Evolutionary conservation across 495 filamentous ascomycete species (phyloP).

Genomic region (Hypoxylon perforatum): DNA sequence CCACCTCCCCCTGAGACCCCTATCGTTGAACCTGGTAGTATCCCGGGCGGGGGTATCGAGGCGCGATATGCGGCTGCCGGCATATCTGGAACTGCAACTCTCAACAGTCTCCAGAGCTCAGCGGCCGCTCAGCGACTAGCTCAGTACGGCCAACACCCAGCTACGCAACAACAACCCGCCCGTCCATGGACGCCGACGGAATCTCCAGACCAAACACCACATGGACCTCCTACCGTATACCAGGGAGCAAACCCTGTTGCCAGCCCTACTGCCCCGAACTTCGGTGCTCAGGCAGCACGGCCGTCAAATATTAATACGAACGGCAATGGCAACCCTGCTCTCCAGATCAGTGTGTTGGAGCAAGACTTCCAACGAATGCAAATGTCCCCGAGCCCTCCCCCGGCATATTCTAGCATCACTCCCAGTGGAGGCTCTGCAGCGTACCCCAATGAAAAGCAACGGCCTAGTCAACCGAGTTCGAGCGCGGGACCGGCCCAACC

Average conservation of each 20-base stretch:
- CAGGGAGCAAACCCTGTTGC: constrained; percentile 75
- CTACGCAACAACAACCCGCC: constrained; percentile 60
- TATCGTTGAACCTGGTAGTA: constrained; percentile 75
- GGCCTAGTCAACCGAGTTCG: constrained; percentile 54
- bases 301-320: constrained; percentile 43
- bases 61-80: constrained; percentile 89
- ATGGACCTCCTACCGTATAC: constrained; percentile 93
- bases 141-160: constrained; percentile 69
- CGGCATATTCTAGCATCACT: constrained; percentile 87
- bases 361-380: constrained; percentile 91
- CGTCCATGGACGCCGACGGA: constrained; percentile 98
- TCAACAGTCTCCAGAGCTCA: constrained; percentile 81
- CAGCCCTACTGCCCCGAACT: constrained; percentile 47
- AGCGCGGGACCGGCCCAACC: constrained; percentile 49
- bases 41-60: constrained; percentile 82
- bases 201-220: constrained; percentile 84
- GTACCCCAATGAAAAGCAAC: constrained; percentile 84
- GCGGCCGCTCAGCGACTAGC: constrained; percentile 81
- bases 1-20: constrained; percentile 97
- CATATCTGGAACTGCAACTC: constrained; percentile 83
- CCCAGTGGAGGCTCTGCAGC: constrained; percentile 57
- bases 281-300: constrained; percentile 45
- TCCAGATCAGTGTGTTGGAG: constrained; percentile 74
- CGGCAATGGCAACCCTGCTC: constrained; percentile 36
- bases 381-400: constrained; percentile 84